These are phyloP conservation scores for Leishmania guyanensis DNA, from an alignment of 208 protist species.

Conservation along the genomic window DNA sequence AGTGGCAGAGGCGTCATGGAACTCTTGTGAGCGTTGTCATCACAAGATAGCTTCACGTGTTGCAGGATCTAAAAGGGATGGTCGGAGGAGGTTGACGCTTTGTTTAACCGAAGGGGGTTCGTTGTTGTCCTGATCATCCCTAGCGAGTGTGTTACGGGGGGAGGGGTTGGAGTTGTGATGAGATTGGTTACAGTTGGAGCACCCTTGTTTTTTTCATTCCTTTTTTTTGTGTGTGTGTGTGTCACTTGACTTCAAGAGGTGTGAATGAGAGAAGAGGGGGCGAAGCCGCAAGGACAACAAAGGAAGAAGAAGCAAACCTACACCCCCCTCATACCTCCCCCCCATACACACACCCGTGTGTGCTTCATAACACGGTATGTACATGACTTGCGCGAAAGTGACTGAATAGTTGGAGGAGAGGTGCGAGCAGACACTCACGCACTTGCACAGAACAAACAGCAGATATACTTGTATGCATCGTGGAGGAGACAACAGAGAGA, in stretches of 20 bases:
- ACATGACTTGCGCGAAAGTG: constrained; percentile 5
- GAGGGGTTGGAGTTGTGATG: not conserved
- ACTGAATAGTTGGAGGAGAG: not conserved
- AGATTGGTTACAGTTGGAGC: not conserved
- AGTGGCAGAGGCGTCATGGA: not conserved
- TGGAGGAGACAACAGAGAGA: not conserved
- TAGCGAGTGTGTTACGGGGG: not conserved
- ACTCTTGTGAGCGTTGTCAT: not conserved
- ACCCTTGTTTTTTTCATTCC: not conserved
- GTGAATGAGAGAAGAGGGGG: constrained; percentile 22
- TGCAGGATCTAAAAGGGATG: not conserved
- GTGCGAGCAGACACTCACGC: not conserved
- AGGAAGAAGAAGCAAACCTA: not conserved
- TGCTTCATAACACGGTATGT: constrained; percentile 3
- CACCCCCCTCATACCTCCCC: not conserved
- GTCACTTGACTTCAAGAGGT: not conserved
- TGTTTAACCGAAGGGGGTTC: not conserved
- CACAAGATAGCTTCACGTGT: not conserved
- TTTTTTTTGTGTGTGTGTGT: not conserved
- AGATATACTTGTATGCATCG: not conserved
- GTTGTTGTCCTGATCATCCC: not conserved
- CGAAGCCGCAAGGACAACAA: not conserved
- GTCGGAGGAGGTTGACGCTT: not conserved
- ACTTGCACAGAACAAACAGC: not conserved
- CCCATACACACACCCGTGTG: not conserved